A percentile compares a stretch with the other conserved stretches of the same genome.
Conservation (phyloP, 2,329 filamentous ascomycete genomes). For the Alternaria sp. region DNA sequence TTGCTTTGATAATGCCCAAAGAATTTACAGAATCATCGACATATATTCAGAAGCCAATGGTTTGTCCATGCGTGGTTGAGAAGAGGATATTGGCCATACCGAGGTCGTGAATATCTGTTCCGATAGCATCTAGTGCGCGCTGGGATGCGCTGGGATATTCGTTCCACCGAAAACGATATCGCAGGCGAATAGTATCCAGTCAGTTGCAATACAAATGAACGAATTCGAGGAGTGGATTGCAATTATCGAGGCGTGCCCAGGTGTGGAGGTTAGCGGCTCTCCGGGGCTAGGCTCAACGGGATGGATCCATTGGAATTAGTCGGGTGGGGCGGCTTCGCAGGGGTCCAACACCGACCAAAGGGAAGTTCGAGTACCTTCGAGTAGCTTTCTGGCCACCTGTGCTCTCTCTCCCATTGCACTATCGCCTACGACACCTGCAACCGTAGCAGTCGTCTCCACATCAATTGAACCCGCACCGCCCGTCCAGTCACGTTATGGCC, state of each 20-base stretch:
- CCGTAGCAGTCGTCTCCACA: constrained; percentile 6
- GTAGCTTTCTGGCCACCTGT: constrained; percentile 17
- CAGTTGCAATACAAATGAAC: not conserved
- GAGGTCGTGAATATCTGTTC: too few species aligned
- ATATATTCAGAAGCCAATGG: not conserved
- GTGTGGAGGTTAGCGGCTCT: constrained; percentile 13
- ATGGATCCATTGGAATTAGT: constrained; percentile 1
- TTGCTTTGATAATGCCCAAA: not conserved
- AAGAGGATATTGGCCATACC: not conserved
- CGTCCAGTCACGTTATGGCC: constrained; percentile 5
- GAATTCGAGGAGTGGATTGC: not conserved
- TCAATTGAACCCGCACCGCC: constrained; percentile 13
- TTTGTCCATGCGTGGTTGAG: not conserved
- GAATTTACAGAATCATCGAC: not conserved
- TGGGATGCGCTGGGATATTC: not conserved
- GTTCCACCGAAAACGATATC: not conserved
- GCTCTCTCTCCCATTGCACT: constrained; percentile 4
- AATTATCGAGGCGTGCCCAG: not conserved
- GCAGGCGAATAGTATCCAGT: not conserved
- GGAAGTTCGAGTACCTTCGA: constrained; percentile 27
- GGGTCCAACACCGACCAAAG: constrained; percentile 4
- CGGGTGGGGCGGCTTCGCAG: constrained; percentile 11
- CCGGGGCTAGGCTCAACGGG: not conserved
- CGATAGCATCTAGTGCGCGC: not conserved
- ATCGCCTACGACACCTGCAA: not conserved